Base-by-base conservation (phyloP, 441 rosid species). In the Manihot esculenta region DNA sequence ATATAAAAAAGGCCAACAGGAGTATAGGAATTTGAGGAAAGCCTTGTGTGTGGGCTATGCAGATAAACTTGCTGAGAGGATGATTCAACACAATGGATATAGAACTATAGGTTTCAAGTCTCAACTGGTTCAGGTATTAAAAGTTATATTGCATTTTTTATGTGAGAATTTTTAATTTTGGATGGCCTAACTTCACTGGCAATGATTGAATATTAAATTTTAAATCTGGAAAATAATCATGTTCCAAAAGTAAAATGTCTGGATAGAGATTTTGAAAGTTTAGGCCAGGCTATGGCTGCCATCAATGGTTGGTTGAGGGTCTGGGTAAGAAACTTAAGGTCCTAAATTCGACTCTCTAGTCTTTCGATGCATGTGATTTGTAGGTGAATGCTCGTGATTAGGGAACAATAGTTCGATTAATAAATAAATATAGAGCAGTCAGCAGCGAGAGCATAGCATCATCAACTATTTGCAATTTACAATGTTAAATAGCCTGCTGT, bases 61-160 rank as follows among this genome's bases (percentile, higher is more conserved):
- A 69, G 83, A 77, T 79, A 94, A 86, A 79, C 88, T 93, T 74
- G 99, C 97, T 42, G 97, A 91, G 83, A 88, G 95, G 81, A 95
- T 91, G 98, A 78, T 87, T 79, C 93, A 80, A 73, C 98, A 95
- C 77, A 95, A 95, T 47, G 99, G 98, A 64, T 95, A 79, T 82
- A 89, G 90, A 78, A 93, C 97, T 5, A 69, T 93, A 56, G 89
- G 89, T 66, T 91, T 89, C 80, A 84, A 84, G 79, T 81, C 93
- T 57, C 98, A 91, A 75, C 84, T 95, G 53, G 93, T 93, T 73
- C 97, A 93, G 98, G 99, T 93, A 78, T 54, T 15, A 64, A 33
- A 41, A 17, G 27, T 48, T 49, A 33, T 49, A 14, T 66, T 17
- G 42, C 41, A 64, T 65, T 26, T 42, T 64, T 60, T 44, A 23